Percentiles rank a stretch among this genome's conserved stretches.
Conservation (phyloP, 306 rosid species). For the Adenanthera pavonina region DNA sequence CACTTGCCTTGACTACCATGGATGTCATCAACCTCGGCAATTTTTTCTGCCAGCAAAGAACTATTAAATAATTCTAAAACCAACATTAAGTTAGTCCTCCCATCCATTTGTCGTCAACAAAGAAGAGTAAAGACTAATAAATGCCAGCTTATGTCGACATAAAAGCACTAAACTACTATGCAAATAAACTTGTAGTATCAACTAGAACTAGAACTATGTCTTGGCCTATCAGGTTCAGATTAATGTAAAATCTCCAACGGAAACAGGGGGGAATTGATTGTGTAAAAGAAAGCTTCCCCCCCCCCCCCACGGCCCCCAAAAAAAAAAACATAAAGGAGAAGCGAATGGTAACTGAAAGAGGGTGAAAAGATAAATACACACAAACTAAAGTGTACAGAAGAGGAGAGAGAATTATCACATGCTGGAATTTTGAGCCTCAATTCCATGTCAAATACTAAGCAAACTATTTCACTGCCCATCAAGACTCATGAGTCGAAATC, state of each 20-base stretch:
- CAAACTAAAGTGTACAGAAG: too few relatives aligned
- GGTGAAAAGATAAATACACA: neutral
- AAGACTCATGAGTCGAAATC: neutral
- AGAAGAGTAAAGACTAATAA: neutral
- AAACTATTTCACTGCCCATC: neutral
- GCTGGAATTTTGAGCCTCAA: neutral
- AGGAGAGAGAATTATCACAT: neutral
- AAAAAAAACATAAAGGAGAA: too few relatives aligned
- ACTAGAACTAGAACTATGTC: neutral
- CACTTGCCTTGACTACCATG: neutral
- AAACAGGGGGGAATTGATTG: neutral
- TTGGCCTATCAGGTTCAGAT: neutral
- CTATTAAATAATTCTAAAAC: neutral
- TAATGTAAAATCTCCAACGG: neutral
- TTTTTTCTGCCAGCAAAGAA: neutral
- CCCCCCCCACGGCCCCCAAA: too few relatives aligned
- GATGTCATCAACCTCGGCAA: neutral
- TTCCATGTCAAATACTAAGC: neutral
- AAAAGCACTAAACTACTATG: neutral
- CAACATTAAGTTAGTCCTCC: neutral
- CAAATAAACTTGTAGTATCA: neutral
- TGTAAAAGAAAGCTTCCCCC: neutral
- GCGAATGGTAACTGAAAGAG: neutral
- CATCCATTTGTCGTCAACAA: neutral
- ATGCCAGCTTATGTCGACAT: neutral